Conservation (phyloP, 202 grass and related monocot genomes). For the Eragrostis tef region DNA sequence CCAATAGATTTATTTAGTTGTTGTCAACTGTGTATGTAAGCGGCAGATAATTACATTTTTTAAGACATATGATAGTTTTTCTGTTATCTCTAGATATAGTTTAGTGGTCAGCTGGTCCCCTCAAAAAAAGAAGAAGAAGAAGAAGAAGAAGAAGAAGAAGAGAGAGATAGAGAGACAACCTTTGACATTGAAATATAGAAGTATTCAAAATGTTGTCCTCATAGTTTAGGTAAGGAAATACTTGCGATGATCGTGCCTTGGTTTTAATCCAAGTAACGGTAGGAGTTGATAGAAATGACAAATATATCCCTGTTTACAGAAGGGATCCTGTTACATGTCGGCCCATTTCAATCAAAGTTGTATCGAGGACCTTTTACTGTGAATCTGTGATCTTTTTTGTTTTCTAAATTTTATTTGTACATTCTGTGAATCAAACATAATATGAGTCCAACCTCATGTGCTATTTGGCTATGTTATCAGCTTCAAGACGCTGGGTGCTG, state of each 20-base stretch:
- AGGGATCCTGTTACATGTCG: neutral
- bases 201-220: neutral
- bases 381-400: constrained; percentile 1
- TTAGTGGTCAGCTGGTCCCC: neutral
- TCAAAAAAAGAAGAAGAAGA: neutral
- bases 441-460: neutral
- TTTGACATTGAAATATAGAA: neutral
- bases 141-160: neutral
- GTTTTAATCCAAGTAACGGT: neutral
- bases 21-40: neutral
- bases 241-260: neutral
- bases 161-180: neutral
- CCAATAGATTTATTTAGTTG: neutral
- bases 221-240: neutral
- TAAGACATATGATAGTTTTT: neutral
- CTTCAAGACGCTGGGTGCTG: constrained; percentile 99
- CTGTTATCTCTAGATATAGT: neutral
- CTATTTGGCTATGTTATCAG: constrained; percentile 54
- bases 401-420: constrained; percentile 37
- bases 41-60: neutral
- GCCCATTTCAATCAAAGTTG: constrained; percentile 9
- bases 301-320: neutral
- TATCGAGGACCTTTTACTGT: constrained; percentile 11
- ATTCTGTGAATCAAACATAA: constrained; percentile 27
- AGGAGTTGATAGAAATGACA: constrained; percentile 15